A percentile compares a stretch with the other conserved stretches of the same genome.
Evolutionary conservation across 2,329 filamentous ascomycete genomes (phyloP).

Genomic region (Colletotrichum orbiculare): DNA sequence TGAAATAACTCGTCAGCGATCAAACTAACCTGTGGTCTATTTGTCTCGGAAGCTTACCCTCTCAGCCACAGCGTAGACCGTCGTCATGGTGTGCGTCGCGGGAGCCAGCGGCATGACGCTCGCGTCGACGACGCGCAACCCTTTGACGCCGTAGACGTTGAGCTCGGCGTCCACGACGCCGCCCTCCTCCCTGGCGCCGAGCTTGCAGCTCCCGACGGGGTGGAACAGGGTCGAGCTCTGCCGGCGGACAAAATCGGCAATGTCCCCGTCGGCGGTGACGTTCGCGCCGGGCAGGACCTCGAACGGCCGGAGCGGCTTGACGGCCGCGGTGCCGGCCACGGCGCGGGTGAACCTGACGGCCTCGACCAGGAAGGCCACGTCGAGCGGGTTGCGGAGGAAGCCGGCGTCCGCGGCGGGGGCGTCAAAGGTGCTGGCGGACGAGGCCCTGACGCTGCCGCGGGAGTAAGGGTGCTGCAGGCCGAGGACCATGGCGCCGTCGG

Average conservation of each 20-base stretch:
- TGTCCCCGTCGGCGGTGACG: slow-evolving; percentile 27
- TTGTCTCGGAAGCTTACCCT: slow-evolving; percentile 31
- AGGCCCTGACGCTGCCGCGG: slow-evolving; percentile 52
- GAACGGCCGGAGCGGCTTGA: slow-evolving; percentile 18
- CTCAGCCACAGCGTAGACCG: slow-evolving; percentile 51
- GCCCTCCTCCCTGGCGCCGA: slow-evolving; percentile 45
- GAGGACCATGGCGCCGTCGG: slow-evolving; percentile 43
- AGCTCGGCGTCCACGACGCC: slow-evolving; percentile 47
- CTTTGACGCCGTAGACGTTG: slow-evolving; percentile 44
- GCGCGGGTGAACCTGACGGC: slow-evolving; percentile 49
- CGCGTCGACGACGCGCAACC: slow-evolving; percentile 44
- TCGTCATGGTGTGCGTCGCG: slow-evolving; percentile 46
- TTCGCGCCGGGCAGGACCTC: slow-evolving; percentile 33
- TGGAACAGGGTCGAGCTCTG: slow-evolving; percentile 43
- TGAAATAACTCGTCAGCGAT: background rate
- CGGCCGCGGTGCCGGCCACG: slow-evolving; percentile 37
- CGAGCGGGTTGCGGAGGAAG: slow-evolving; percentile 50
- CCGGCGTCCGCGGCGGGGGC: slow-evolving; percentile 52
- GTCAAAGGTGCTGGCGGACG: slow-evolving; percentile 46
- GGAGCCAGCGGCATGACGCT: slow-evolving; percentile 45
- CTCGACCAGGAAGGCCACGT: slow-evolving; percentile 45
- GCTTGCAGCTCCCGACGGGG: slow-evolving; percentile 50
- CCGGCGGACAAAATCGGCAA: slow-evolving; percentile 27
- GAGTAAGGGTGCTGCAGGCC: slow-evolving; percentile 52
- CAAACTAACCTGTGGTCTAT: background rate